Evolutionary conservation across 2,329 filamentous ascomycete species (phyloP).

Genomic region (Fusarium oxysporum): DNA sequence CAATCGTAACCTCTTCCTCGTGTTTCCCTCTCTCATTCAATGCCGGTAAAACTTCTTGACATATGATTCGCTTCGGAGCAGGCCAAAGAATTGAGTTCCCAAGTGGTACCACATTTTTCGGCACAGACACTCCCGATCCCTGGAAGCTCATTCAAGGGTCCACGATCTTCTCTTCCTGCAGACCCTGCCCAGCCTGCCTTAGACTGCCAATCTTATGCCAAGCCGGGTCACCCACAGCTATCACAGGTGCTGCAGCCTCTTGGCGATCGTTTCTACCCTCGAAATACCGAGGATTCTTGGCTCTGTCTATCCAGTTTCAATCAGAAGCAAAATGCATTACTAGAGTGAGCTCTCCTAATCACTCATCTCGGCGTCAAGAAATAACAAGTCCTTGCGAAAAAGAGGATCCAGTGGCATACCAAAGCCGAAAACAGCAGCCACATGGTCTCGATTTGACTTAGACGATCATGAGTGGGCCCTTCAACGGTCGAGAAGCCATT

Average conservation of each 20-base stretch:
- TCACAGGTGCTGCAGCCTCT: constrained; percentile 23
- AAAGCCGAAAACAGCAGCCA: constrained; percentile 34
- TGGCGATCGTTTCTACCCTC: constrained; percentile 30
- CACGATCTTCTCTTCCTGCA: constrained; percentile 3
- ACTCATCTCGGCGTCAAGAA: background rate
- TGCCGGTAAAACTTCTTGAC: constrained; percentile 1
- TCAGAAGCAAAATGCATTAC: background rate
- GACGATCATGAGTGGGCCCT: constrained; percentile 20
- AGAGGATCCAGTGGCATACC: constrained; percentile 37
- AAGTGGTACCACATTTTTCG: constrained; percentile 5
- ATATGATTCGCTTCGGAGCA: constrained; percentile 14
- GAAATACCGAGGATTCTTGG: constrained; percentile 6
- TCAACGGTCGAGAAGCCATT: constrained; percentile 39
- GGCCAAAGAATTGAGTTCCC: constrained; percentile 6
- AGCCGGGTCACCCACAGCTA: constrained; percentile 36
- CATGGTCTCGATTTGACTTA: constrained; percentile 16
- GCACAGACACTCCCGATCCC: constrained; percentile 16
- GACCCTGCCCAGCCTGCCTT: background rate
- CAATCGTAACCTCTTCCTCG: constrained; percentile 33
- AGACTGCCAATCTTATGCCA: constrained; percentile 30
- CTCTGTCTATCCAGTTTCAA: background rate
- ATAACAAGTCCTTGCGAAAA: background rate
- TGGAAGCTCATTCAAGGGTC: background rate
- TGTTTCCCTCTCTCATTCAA: background rate
- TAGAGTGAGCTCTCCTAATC: background rate